Conservation (phyloP, 1,139 yeast species). For the Spathaspora sp. region DNA sequence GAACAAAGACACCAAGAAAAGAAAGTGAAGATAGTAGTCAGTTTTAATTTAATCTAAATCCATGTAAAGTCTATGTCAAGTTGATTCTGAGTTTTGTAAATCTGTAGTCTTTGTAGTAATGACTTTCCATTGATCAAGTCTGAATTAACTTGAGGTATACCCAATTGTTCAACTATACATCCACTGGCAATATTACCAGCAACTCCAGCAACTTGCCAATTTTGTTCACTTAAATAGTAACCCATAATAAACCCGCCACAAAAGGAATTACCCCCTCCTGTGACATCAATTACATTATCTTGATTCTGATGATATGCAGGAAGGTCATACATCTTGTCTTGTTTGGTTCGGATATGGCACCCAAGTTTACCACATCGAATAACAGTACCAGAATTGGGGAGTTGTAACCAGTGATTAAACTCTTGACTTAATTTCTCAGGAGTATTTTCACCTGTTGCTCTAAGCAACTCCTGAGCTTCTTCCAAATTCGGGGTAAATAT, state of each 20-base stretch:
- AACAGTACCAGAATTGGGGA: constrained; percentile 48
- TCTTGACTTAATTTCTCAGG: constrained; percentile 38
- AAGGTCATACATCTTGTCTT: constrained; percentile 33
- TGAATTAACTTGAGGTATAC: constrained; percentile 51
- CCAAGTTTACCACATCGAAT: constrained; percentile 75
- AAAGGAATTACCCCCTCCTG: constrained; percentile 92
- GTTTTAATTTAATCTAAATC: not conserved
- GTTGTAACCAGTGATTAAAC: constrained; percentile 41
- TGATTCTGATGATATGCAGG: constrained; percentile 72
- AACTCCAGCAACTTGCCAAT: constrained; percentile 57
- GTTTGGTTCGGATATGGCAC: constrained; percentile 34
- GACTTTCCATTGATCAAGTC: constrained; percentile 56
- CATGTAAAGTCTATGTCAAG: constrained; percentile 7
- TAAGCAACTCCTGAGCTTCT: constrained; percentile 55
- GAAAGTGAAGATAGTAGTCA: constrained; percentile 4
- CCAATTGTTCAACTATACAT: constrained; percentile 71
- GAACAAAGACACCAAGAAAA: not conserved
- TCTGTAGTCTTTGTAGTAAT: constrained; percentile 27
- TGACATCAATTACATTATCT: constrained; percentile 70
- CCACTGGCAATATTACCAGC: constrained; percentile 82
- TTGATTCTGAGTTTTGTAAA: constrained; percentile 20
- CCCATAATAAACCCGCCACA: constrained; percentile 80
- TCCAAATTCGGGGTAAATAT: constrained; percentile 81
- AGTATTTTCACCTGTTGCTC: constrained; percentile 8
- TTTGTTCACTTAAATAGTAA: constrained; percentile 43